Base-by-base conservation (phyloP, 306 rosid species). In the Trichosanthes truncata region DNA sequence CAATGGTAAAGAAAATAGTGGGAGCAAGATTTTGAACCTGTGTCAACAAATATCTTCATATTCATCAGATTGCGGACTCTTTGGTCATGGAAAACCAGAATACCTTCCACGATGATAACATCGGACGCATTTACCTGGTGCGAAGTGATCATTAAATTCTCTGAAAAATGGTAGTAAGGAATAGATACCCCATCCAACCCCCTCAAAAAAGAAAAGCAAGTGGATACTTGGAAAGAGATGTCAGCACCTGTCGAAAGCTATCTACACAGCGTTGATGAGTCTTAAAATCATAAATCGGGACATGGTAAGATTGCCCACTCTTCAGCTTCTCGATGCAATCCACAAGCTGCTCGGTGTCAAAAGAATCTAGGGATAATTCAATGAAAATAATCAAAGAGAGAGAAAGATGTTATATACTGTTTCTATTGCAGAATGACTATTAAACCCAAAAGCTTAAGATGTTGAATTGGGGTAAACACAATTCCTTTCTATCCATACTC, bases 41-140 rank as follows among this genome's bases (percentile, higher is more conserved):
- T 86, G 78, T 95, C 99, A 61, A 93, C 99, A 89, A 95, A 95
- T 82, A 95, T 95, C 90, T 95, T 95, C 93, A 92, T 95, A 88
- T 91, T 91, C 98, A 95, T 95, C 78, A 95, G 87, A 85, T 89
- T 90, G 33, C 98, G 97, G 25, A 95, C 97, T 55, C 85, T 90
- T 78, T 87, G 98, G 62, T 95, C 98, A 62, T 95, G 98, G 90
- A 95, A 95, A 68, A 95, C 97, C 59, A 95, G 90, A 92, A 95
- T 95, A 33, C 98, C 98, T 86, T 95, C 98, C 89, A 95, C 76
- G 80, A 95, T 95, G 67, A 95, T 95, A 77, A 95, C 98, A 82
- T 95, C 97, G 61, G 98, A 95, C 77, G 91, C 98, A 87, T 95
- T 92, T 57, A 95, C 98, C 98, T 95, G 85, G 79, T 61, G 77